Conservation (phyloP, 495 filamentous ascomycete genomes). For the Penicillium bovifimosum region DNA sequence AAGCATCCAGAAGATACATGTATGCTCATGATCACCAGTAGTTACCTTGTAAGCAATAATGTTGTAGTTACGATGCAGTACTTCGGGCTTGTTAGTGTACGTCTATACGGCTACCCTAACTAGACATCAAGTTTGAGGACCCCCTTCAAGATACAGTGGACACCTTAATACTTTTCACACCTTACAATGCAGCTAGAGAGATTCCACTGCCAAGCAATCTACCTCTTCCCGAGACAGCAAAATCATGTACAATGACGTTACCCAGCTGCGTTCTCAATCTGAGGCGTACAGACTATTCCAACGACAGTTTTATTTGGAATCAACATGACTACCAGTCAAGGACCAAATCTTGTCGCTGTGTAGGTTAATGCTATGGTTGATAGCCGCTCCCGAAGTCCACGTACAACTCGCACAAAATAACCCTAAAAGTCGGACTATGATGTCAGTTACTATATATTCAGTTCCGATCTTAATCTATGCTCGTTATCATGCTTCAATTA, state of each 20-base stretch:
- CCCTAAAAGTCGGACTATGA: neutral
- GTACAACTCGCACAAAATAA: neutral
- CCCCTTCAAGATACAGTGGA: too few species aligned
- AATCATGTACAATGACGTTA: constrained; percentile 2
- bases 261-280: neutral
- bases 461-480: neutral
- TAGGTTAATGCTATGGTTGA: too few species aligned
- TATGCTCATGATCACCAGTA: too few species aligned
- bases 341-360: too few species aligned
- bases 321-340: neutral
- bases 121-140: too few species aligned
- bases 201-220: neutral
- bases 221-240: neutral
- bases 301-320: neutral
- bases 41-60: too few species aligned
- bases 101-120: too few species aligned
- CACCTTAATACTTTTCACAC: too few species aligned
- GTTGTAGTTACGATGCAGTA: too few species aligned
- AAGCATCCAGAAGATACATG: neutral
- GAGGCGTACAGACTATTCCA: neutral
- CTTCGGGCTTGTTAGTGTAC: too few species aligned
- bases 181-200: neutral
- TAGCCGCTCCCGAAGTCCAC: too few species aligned
- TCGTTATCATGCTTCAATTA: too few species aligned
- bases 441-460: neutral